Base-by-base conservation (phyloP, 345 rosid species). In the Triadica sebifera region DNA sequence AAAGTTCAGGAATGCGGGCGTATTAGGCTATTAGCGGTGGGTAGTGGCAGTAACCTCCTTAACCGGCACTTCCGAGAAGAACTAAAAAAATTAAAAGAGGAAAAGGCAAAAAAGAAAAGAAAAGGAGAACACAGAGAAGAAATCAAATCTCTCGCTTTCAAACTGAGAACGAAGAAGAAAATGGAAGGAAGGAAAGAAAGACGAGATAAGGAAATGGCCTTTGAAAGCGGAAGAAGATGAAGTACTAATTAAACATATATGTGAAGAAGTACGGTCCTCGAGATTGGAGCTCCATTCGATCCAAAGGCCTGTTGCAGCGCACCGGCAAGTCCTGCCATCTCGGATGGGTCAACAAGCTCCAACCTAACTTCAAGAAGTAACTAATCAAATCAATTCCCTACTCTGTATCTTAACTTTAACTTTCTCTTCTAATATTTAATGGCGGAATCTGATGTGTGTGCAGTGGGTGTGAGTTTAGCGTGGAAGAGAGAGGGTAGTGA, bases 241-340 rank as follows among this genome's bases (percentile, higher is more conserved):
- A 69, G 92, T 93, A 4, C 78, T 95, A 2, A 80, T 86, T 37
- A 90, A 81, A 81, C n/a, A n/a, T n/a, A n/a, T 97, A 90, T 29
- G 98, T 95, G 2, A 87, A 79, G 65, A 82, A 78, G 70, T 86
- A 89, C 37, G 98, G 99, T 11, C 92, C 97, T 59, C 86, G 96
- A 15, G 99, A 93, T 77, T 95, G 97, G 99, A 93, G 98, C 94
- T 93, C 98, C 91, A 90, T 93, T 90, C 94, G 94, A 91, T 90
- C 98, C 99, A 95, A 95, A 87, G 97, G 97, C 34, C 91, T 91
- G 61, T 80, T 93, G 64, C 90, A 82, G 15, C 80, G 98, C 43
- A 95, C 96, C 45, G 98, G 99, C 45, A 91, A 95, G 82, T 93
- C 98, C 3, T 90, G 98, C 61, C 99, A 96, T 67, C 98, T 93